These are phyloP conservation scores for Lasiosphaeris hirsuta DNA, from an alignment of 495 filamentous ascomycete species.

Conservation along the genomic window DNA sequence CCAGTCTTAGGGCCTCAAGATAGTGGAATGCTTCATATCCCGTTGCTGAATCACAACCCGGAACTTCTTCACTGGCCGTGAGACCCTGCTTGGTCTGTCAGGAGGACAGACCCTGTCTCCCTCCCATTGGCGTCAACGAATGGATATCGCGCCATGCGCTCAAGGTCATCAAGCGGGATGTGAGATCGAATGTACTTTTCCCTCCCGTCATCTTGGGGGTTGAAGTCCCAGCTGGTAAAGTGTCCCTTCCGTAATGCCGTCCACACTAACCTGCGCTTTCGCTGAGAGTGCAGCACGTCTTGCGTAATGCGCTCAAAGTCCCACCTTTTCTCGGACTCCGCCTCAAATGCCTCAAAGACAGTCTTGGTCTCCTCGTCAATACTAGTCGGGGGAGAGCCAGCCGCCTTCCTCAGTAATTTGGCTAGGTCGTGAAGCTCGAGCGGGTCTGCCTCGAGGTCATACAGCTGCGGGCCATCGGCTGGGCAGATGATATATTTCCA, in stretches of 20 bases:
- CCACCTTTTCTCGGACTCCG: constrained; percentile 67
- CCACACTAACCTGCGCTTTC: constrained; percentile 69
- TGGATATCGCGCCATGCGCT: constrained; percentile 62
- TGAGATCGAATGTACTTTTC: constrained; percentile 71
- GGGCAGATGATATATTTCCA: constrained; percentile 85
- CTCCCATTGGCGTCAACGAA: constrained; percentile 58
- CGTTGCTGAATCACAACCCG: no score
- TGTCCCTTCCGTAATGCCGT: constrained; percentile 66
- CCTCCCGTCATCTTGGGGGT: constrained; percentile 67
- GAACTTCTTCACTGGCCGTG: constrained; percentile 34
- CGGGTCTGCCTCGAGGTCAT: constrained; percentile 68
- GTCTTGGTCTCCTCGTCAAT: constrained; percentile 42
- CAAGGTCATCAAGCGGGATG: constrained; percentile 65
- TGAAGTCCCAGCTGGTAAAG: constrained; percentile 73
- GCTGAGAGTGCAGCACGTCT: constrained; percentile 67
- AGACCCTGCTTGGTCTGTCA: constrained; percentile 45
- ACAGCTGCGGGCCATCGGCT: constrained; percentile 76
- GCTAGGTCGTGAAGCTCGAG: constrained; percentile 70
- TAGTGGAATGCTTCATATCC: no score
- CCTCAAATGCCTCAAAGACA: constrained; percentile 57
- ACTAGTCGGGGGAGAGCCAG: constrained; percentile 9
- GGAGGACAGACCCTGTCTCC: constrained; percentile 36
- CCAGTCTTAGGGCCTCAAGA: no score
- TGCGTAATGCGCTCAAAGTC: constrained; percentile 67
- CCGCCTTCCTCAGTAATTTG: constrained; percentile 20